phyloP scores from a whole-genome alignment of 2,329 filamentous ascomycete species.

The Chrysosphaeria jannelii region DNA sequence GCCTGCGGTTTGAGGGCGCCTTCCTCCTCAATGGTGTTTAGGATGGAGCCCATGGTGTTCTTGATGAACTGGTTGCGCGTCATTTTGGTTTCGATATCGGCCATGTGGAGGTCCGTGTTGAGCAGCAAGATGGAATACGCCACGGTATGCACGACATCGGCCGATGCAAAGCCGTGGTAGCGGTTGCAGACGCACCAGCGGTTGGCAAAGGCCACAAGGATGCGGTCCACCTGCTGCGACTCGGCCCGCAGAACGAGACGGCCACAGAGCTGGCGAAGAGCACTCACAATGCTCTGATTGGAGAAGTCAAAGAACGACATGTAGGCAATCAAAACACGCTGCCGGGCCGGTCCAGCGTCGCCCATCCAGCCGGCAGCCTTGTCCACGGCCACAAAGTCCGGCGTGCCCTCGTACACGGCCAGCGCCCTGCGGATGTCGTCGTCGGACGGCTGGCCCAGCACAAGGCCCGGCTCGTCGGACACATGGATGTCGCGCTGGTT shows the following conservation, averaged over 20 bases:
- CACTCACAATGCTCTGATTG: slow-evolving; percentile 47
- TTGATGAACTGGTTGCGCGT: slow-evolving; percentile 81
- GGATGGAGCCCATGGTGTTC: slow-evolving; percentile 80
- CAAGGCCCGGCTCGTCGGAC: slow-evolving; percentile 26
- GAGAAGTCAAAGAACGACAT: slow-evolving; percentile 80
- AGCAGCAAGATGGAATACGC: slow-evolving; percentile 86
- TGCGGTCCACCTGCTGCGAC: slow-evolving; percentile 87
- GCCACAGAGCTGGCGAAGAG: slow-evolving; percentile 53
- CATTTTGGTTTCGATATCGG: slow-evolving; percentile 92
- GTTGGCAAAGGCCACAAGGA: slow-evolving; percentile 64
- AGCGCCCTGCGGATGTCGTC: slow-evolving; percentile 51
- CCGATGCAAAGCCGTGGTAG: slow-evolving; percentile 68
- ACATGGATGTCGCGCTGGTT: slow-evolving; percentile 3
- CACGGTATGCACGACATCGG: slow-evolving; percentile 87
- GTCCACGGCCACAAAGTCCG: slow-evolving; percentile 49
- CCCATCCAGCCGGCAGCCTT: slow-evolving; percentile 75
- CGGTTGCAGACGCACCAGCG: slow-evolving; percentile 88
- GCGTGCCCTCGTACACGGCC: slow-evolving; percentile 58
- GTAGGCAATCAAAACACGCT: slow-evolving; percentile 39
- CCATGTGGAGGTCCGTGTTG: slow-evolving; percentile 85
- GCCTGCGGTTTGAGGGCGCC: slow-evolving; percentile 33
- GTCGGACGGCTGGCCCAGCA: slow-evolving; percentile 26
- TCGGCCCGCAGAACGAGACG: slow-evolving; percentile 65
- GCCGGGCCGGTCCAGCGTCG: slow-evolving; percentile 30
- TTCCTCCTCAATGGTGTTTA: slow-evolving; percentile 44